Evolutionary conservation across 306 rosid genomes (phyloP).

Genomic region (Vicia faba): DNA sequence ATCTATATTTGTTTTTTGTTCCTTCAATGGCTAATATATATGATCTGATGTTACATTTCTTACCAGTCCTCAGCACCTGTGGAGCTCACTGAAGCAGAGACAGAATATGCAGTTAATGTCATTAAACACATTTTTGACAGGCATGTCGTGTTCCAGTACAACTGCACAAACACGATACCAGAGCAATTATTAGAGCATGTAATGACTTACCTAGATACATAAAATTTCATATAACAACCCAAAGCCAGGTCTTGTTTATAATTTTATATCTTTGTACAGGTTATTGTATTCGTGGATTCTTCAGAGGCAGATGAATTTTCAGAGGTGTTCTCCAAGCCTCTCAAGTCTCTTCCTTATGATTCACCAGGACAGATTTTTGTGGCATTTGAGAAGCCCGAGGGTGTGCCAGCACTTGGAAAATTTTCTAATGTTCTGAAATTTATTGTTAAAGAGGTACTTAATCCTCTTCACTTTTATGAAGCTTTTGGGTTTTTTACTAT

Average conservation of each 20-base stretch:
- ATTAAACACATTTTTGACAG: slow-evolving; percentile 88
- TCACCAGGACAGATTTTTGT: slow-evolving; percentile 91
- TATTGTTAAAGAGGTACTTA: slow-evolving; percentile 81
- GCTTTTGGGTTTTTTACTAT: slow-evolving; percentile 11
- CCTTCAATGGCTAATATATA: slow-evolving; percentile 16
- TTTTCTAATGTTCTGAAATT: slow-evolving; percentile 79
- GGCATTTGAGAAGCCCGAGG: slow-evolving; percentile 94
- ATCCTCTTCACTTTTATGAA: slow-evolving; percentile 20
- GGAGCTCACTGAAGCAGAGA: slow-evolving; percentile 97
- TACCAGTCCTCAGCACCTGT: slow-evolving; percentile 91
- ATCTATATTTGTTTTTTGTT: slow-evolving; percentile 26
- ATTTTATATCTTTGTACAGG: slow-evolving; percentile 57
- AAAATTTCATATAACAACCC: slow-evolving; percentile 22
- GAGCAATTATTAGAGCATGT: slow-evolving; percentile 93
- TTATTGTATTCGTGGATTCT: slow-evolving; percentile 73
- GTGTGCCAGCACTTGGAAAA: slow-evolving; percentile 71
- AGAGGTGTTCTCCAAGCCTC: slow-evolving; percentile 75
- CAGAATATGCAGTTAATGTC: slow-evolving; percentile 93
- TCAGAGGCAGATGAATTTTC: slow-evolving; percentile 90
- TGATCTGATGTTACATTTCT: slow-evolving; percentile 33
- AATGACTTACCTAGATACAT: slow-evolving; percentile 37
- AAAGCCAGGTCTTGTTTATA: slow-evolving; percentile 23
- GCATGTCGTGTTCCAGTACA: slow-evolving; percentile 94
- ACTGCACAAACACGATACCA: slow-evolving; percentile 96
- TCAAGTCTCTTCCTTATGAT: slow-evolving; percentile 91